Conservation (phyloP, 345 rosid species). For the Physaria fendleri region DNA sequence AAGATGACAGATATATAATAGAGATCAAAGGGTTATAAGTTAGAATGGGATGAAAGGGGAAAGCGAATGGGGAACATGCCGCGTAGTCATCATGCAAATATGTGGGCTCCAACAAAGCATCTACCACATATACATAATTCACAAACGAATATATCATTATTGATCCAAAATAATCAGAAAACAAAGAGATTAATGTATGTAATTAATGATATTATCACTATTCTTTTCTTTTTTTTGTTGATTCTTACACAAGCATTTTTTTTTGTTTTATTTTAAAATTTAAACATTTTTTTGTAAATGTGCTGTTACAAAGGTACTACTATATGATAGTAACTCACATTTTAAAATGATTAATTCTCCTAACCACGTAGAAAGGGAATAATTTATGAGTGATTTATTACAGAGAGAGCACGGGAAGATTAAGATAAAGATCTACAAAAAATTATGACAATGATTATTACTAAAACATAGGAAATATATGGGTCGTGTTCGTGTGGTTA, state of each 20-base stretch:
- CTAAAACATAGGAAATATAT: background rate
- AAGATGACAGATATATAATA: slow-evolving; percentile 25
- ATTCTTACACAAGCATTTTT: no score
- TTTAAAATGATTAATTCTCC: background rate
- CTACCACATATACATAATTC: slow-evolving; percentile 16
- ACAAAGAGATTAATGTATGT: slow-evolving; percentile 7
- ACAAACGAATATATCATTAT: slow-evolving; percentile 4
- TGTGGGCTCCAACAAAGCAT: slow-evolving; percentile 33
- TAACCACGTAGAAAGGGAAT: background rate
- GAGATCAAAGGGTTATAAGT: slow-evolving; percentile 16
- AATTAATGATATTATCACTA: no score
- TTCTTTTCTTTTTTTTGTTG: no score
- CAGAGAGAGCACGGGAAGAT: background rate
- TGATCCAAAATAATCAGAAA: slow-evolving; percentile 5
- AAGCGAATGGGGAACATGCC: slow-evolving; percentile 33
- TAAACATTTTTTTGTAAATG: no score
- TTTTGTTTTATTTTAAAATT: no score
- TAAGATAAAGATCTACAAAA: background rate
- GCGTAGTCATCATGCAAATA: slow-evolving; percentile 37
- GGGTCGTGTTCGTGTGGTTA: slow-evolving; percentile 14
- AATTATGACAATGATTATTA: background rate
- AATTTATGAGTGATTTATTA: background rate
- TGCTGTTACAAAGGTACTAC: no score
- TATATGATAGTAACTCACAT: background rate
- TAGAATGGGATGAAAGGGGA: slow-evolving; percentile 18